Base-by-base conservation (phyloP, 306 rosid genomes). In the Quercus glauca region DNA sequence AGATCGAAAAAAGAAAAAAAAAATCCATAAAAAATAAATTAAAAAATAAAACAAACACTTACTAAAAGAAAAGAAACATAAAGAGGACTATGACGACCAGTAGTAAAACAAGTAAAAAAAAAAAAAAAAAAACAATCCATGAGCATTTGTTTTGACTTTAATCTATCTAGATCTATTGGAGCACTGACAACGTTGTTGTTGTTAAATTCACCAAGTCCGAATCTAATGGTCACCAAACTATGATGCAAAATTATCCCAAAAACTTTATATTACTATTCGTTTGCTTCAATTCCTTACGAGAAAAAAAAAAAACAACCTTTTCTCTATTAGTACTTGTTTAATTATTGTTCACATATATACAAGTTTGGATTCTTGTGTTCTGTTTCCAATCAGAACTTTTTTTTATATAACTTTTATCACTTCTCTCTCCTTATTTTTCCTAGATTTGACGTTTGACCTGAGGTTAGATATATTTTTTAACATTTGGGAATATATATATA, bases 391-490 rank as follows among this genome's bases (percentile, higher is more conserved):
- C 85, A 73, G 67, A 55, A 76, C 58, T 79, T 78, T 58, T 9
- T 55, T 64, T 71, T 69, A 77, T 20, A 29, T 23, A 5, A 3
- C 23, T 20, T 18, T 17, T 25, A 19, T 71, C 12, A 20, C 63
- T 18, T 31, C 45, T 73, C 73, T 43, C 31, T 58, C 10, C 73
- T 25, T 73, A 21, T 49, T 76, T 75, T 76, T 71, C 75, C 37
- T 55, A 41, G 80, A 23, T 68, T 78, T 76, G 49, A 75, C 29
- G 80, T 85, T 85, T 81, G 85, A 81, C 82, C 85, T 29, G 74
- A 23, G 79, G 69, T 63, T 59, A 55, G 70, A 78, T 76, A 60
- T 71, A 76, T 79, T 73, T 76, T 86, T 74, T 71, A 63, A 69
- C 71, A 45, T 18, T 67, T 67, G 45, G 52, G 55, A 63, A 28